Conservation (phyloP, 2,329 filamentous ascomycete species). For the Penicillium sp. region DNA sequence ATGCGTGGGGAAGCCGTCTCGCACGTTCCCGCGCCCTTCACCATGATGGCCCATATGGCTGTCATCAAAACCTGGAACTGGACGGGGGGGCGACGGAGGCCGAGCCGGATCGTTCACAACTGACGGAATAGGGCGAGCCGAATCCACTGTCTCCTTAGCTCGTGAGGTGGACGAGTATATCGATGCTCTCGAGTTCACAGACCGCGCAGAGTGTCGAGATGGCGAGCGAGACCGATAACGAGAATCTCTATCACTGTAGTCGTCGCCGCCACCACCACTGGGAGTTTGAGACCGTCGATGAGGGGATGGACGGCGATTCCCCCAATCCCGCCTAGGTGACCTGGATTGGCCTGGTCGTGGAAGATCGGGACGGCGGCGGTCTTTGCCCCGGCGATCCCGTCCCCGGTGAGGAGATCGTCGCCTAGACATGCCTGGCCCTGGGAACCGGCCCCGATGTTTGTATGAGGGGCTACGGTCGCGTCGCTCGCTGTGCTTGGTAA, state of each 20-base stretch:
- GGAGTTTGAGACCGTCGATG: slow-evolving; percentile 31
- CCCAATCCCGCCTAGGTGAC: slow-evolving; percentile 33
- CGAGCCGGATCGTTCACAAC: slow-evolving; percentile 26
- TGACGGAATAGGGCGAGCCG: slow-evolving; percentile 31
- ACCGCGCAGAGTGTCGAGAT: slow-evolving; percentile 37
- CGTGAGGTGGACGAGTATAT: slow-evolving; percentile 24
- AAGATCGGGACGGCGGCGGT: slow-evolving; percentile 28
- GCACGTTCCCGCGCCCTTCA: slow-evolving; percentile 32
- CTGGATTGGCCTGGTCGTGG: slow-evolving; percentile 29
- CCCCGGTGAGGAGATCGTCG: slow-evolving; percentile 36
- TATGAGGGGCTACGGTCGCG: slow-evolving; percentile 39
- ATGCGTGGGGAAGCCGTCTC: slow-evolving; percentile 36
- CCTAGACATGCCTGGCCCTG: slow-evolving; percentile 33
- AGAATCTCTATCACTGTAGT: slow-evolving; percentile 26
- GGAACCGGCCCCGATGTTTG: slow-evolving; percentile 36
- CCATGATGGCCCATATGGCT: slow-evolving; percentile 29
- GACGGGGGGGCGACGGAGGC: slow-evolving; percentile 37
- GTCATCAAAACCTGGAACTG: slow-evolving; percentile 33
- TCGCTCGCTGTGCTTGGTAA: slow-evolving; percentile 34
- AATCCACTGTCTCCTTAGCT: slow-evolving; percentile 26
- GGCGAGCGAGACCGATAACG: slow-evolving; percentile 35
- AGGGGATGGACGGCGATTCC: slow-evolving; percentile 26
- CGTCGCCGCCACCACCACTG: slow-evolving; percentile 24
- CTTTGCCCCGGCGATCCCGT: slow-evolving; percentile 33
- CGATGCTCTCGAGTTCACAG: slow-evolving; percentile 34